Percentiles rank a stretch among this genome's conserved stretches.
These are phyloP conservation scores for Aegilops umbellulata DNA, from an alignment of 176 grass and related monocot species.

Conservation along the genomic window DNA sequence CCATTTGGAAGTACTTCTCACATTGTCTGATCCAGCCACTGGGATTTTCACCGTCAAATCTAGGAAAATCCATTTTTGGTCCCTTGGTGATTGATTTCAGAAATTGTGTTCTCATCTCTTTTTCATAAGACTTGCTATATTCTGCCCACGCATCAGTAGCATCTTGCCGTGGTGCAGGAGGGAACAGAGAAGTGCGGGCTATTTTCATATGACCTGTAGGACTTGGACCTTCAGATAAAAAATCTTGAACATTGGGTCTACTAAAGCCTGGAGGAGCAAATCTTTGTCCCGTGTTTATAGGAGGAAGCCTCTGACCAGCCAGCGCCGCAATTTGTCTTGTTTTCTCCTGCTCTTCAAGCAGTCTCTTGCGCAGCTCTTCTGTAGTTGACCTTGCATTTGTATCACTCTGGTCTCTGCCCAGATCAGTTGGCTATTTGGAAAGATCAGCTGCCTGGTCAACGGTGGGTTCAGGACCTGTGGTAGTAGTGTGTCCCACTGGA, in stretches of 20 bases:
- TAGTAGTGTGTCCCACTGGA: rapidly evolving
- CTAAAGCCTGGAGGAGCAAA: background rate
- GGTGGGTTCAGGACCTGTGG: too few relatives aligned
- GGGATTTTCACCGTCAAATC: background rate
- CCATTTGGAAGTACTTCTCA: background rate
- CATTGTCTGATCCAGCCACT: background rate
- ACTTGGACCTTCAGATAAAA: rapidly evolving
- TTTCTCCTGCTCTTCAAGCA: background rate
- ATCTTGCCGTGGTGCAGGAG: too few relatives aligned
- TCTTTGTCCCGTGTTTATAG: background rate
- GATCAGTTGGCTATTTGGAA: too few relatives aligned
- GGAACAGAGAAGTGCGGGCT: background rate
- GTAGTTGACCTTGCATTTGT: too few relatives aligned
- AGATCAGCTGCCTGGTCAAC: too few relatives aligned
- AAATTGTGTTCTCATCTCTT: background rate
- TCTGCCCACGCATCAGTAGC: background rate
- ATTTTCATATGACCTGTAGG: background rate
- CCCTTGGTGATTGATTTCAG: background rate
- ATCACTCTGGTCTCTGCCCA: too few relatives aligned
- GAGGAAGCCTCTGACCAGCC: background rate
- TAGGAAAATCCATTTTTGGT: background rate
- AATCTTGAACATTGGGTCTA: background rate
- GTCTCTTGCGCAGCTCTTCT: rapidly evolving
- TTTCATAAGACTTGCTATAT: background rate
- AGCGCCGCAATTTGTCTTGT: rapidly evolving